These are phyloP conservation scores for Paulownia fortunei DNA, from an alignment of 257 asterid genomes.

Conservation along the genomic window DNA sequence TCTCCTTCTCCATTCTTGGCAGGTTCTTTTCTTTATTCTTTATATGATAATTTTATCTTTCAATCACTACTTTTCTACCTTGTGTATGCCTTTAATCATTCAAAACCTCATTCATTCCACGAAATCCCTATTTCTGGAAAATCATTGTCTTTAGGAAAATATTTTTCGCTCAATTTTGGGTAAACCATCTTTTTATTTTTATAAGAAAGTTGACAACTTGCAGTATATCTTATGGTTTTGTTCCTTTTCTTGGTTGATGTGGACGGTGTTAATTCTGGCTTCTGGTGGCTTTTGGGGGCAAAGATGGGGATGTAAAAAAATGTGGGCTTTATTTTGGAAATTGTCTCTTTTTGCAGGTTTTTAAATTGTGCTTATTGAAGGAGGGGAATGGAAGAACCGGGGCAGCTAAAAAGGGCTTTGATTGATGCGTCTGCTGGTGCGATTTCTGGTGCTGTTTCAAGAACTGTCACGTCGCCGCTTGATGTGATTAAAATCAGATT, in stretches of 20 bases:
- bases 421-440: conserved; percentile 91
- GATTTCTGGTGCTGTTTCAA: conserved; percentile 76
- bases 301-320: not conserved
- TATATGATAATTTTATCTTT: not conserved
- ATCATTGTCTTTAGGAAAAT: not conserved
- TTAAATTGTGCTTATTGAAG: conserved; percentile 33
- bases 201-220: conserved; percentile 24
- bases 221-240: not conserved
- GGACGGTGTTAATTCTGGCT: conserved; percentile 27
- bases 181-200: not conserved
- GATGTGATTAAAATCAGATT: conserved; percentile 96
- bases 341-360: conserved; percentile 42
- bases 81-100: not conserved
- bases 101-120: conserved; percentile 1
- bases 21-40: conserved; percentile 21
- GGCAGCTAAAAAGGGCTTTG: conserved; percentile 77
- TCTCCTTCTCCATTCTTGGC: conserved; percentile 32
- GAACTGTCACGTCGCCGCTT: conserved; percentile 91
- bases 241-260: not conserved
- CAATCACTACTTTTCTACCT: not conserved
- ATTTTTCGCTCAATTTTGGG: conserved; percentile 9
- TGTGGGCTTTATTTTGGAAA: conserved; percentile 6
- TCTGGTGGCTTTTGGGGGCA: conserved; percentile 20
- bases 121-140: conserved; percentile 14
- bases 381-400: conserved; percentile 79